Percentiles rank a stretch among this genome's conserved stretches.
Evolutionary conservation across 495 filamentous ascomycete species (phyloP).

Genomic region (Neurospora sp.): DNA sequence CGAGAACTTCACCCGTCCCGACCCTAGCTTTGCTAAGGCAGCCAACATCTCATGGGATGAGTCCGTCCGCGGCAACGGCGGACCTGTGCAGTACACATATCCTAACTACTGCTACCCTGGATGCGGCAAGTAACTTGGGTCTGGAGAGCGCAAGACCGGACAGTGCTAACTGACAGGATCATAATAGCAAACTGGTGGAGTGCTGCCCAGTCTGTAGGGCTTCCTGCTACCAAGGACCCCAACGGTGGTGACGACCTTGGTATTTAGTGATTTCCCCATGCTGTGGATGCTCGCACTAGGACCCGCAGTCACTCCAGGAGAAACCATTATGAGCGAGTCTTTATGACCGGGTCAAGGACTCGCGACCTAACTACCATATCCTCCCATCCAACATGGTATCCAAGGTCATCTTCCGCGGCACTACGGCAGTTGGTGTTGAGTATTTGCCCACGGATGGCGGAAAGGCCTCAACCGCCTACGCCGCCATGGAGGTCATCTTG

Average conservation of each 20-base stretch:
- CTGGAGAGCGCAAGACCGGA: neutral
- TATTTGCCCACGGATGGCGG: slow-evolving; percentile 15
- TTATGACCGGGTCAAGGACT: slow-evolving; percentile 16
- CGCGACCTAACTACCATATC: slow-evolving; percentile 35
- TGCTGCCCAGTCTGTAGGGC: slow-evolving; percentile 18
- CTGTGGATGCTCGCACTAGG: slow-evolving; percentile 29
- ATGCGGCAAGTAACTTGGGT: neutral
- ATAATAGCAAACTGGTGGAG: slow-evolving; percentile 20
- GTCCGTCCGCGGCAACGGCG: slow-evolving; percentile 24
- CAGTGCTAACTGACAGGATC: neutral
- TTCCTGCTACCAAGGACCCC: slow-evolving; percentile 26
- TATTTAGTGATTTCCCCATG: slow-evolving; percentile 29
- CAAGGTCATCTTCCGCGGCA: slow-evolving; percentile 33
- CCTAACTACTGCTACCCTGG: slow-evolving; percentile 31
- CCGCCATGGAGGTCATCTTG: slow-evolving; percentile 44
- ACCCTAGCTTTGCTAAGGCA: slow-evolving; percentile 10
- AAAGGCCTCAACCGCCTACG: slow-evolving; percentile 16
- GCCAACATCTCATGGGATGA: slow-evolving; percentile 32
- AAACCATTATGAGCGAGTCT: slow-evolving; percentile 29
- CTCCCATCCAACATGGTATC: slow-evolving; percentile 33
- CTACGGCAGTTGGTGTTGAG: slow-evolving; percentile 21
- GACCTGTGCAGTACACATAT: slow-evolving; percentile 31
- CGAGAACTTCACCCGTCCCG: slow-evolving; percentile 21
- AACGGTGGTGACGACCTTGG: slow-evolving; percentile 14
- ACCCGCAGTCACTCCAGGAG: slow-evolving; percentile 26